Percentiles rank a stretch among this genome's conserved stretches.
Evolutionary conservation across 345 rosid species (phyloP).

Genomic region (Brassica napus): DNA sequence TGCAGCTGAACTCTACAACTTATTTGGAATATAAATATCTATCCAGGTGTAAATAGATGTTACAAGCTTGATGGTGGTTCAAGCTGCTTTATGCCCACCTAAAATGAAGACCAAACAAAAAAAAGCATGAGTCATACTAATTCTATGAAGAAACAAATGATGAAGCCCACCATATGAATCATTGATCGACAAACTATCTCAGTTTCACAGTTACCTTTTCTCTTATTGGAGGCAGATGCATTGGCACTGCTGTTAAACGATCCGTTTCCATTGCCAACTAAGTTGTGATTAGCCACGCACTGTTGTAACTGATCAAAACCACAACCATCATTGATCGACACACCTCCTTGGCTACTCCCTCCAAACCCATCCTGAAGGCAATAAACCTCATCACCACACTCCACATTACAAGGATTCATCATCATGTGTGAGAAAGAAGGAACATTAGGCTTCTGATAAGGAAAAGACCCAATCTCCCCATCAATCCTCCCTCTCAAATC

Average conservation of each 20-base stretch:
- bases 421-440: slow-evolving; percentile 50
- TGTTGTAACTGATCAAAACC: slow-evolving; percentile 70
- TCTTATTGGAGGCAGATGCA: slow-evolving; percentile 55
- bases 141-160: background rate
- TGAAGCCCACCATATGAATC: background rate
- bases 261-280: slow-evolving; percentile 44
- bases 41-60: slow-evolving; percentile 32
- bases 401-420: slow-evolving; percentile 83
- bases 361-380: slow-evolving; percentile 63
- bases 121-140: background rate
- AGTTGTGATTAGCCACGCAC: slow-evolving; percentile 62
- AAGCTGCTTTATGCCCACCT: slow-evolving; percentile 54
- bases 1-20: slow-evolving; percentile 46
- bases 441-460: slow-evolving; percentile 72
- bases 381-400: slow-evolving; percentile 68
- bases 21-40: slow-evolving; percentile 39
- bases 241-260: slow-evolving; percentile 38
- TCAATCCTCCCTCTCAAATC: slow-evolving; percentile 95
- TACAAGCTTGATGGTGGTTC: slow-evolving; percentile 40
- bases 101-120: background rate
- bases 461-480: slow-evolving; percentile 95
- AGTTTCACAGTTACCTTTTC: slow-evolving; percentile 54
- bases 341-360: slow-evolving; percentile 55
- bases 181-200: background rate
- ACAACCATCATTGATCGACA: slow-evolving; percentile 54